A percentile compares a stretch with the other conserved stretches of the same genome.
phyloP scores from a whole-genome alignment of 1,284 basidiomycete species.

The Cutaneotrichosporon dermatis region DNA sequence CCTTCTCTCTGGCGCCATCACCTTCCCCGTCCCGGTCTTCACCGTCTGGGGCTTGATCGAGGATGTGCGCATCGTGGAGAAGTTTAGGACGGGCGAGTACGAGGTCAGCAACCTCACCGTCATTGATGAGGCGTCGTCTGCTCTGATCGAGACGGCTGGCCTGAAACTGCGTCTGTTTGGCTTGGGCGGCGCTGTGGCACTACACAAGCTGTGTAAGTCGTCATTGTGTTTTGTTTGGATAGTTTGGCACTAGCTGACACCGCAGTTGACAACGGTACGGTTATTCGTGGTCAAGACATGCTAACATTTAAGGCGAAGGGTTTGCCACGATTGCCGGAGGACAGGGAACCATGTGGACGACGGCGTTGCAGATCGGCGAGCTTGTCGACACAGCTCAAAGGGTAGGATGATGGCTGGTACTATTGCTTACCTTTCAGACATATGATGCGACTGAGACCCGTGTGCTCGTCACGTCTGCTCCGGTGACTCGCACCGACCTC shows the following conservation, averaged over 20 bases:
- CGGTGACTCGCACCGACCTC: conserved; percentile 87
- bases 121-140: conserved; percentile 89
- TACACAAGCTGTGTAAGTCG: conserved; percentile 90
- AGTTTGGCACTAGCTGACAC: conserved; percentile 28
- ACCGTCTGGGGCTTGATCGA: conserved; percentile 98
- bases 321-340: conserved; percentile 93
- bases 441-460: conserved; percentile 91
- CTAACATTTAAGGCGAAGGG: conserved; percentile 61
- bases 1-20: conserved; percentile 80
- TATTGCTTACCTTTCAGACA: conserved; percentile 36
- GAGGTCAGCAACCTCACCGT: conserved; percentile 81
- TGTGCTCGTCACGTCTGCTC: conserved; percentile 85
- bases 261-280: conserved; percentile 44
- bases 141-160: conserved; percentile 84
- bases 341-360: conserved; percentile 98
- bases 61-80: conserved; percentile 88
- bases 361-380: conserved; percentile 94
- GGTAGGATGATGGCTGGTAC: conserved; percentile 48
- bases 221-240: background rate
- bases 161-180: conserved; percentile 90
- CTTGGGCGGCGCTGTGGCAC: conserved; percentile 89
- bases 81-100: conserved; percentile 78
- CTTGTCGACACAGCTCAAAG: conserved; percentile 95
- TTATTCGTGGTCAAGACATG: background rate
- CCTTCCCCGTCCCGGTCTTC: conserved; percentile 85